Evolutionary conservation across 2,329 filamentous ascomycete genomes (phyloP).

Genomic region (Lachnellula hyalina): DNA sequence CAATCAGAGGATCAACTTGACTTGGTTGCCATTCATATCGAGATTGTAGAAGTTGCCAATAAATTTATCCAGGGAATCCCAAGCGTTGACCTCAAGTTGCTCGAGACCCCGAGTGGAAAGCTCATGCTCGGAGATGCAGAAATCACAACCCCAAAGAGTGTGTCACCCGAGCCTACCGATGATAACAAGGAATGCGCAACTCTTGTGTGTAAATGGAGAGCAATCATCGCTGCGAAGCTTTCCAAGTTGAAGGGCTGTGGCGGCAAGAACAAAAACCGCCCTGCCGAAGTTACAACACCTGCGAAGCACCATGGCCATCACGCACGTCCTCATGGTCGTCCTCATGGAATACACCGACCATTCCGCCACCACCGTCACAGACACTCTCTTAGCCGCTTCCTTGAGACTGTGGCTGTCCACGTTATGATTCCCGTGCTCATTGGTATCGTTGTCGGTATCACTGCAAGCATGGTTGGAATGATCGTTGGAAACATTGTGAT

Average conservation of each 20-base stretch:
- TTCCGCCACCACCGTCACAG: constrained; percentile 32
- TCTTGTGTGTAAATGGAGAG: constrained; percentile 51
- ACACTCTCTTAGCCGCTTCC: constrained; percentile 41
- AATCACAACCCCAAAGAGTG: constrained; percentile 25
- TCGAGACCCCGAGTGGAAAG: constrained; percentile 52
- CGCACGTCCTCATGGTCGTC: constrained; percentile 18
- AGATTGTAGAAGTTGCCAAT: constrained; percentile 55
- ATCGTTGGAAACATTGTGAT: constrained; percentile 57
- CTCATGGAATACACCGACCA: constrained; percentile 21
- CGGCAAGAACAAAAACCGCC: constrained; percentile 27
- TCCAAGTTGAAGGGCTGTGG: constrained; percentile 38
- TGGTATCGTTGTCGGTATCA: constrained; percentile 63
- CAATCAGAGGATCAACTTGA: constrained; percentile 47
- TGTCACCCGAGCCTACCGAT: constrained; percentile 23
- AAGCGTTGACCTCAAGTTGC: constrained; percentile 53
- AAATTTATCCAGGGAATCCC: constrained; percentile 50
- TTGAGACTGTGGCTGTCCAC: constrained; percentile 53
- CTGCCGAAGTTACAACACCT: constrained; percentile 8
- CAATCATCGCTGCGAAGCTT: constrained; percentile 43
- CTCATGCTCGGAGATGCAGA: constrained; percentile 49
- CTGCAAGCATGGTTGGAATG: constrained; percentile 63
- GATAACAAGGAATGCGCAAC: constrained; percentile 37
- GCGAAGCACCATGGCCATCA: constrained; percentile 21
- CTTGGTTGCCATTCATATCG: constrained; percentile 49
- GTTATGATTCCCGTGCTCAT: constrained; percentile 64